Base-by-base conservation (phyloP, 805 yeast genomes). In the Candida jianshihensis region DNA sequence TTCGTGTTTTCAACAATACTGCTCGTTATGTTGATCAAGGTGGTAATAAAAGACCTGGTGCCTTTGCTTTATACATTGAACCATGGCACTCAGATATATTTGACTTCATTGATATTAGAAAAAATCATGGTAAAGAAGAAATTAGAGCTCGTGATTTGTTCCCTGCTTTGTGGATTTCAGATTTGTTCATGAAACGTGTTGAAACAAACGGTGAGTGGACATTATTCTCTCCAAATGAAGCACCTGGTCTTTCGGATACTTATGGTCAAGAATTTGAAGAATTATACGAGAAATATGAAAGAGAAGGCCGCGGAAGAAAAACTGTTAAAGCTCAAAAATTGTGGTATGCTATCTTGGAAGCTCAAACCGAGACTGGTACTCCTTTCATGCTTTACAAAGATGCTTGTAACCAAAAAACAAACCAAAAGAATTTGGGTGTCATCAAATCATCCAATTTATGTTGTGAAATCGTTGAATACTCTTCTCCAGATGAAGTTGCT, bases 21-120 rank as follows among this genome's bases (percentile, higher is more conserved):
- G 97, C 98, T 16, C 77, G 96, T 50, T 92, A 90, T 56, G 97
- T 90, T 31, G 97, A 90, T 54, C 98, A 90, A 68, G 98, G 98
- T 44, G 97, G 97, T 38, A 90, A 90, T 64, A 90, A 89, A 63
- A 72, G 98, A 53, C 98, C 98, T 0, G 97, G 97, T 43, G 98
- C 98, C 2, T 84, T 92, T 60, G 96, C 97, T 25, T 63, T 89
- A 21, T 90, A 89, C 63, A 59, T 90, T 26, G 98, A 90, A 65
- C 97, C 98, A 39, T 90, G 98, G 98, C 98, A 90, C 58, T 76
- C 83, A 10, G 98, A 90, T 54, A 70, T 90, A 24, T 83, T 87
- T 59, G 95, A 85, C 40, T 82, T 90, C 54, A 61, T 92, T 34
- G 90, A 89, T 43, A 67, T 90, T 48, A 75, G 94, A 52, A 90